Base-by-base conservation (phyloP, 2,329 filamentous ascomycete species). In the Stemphylium lycopersici region DNA sequence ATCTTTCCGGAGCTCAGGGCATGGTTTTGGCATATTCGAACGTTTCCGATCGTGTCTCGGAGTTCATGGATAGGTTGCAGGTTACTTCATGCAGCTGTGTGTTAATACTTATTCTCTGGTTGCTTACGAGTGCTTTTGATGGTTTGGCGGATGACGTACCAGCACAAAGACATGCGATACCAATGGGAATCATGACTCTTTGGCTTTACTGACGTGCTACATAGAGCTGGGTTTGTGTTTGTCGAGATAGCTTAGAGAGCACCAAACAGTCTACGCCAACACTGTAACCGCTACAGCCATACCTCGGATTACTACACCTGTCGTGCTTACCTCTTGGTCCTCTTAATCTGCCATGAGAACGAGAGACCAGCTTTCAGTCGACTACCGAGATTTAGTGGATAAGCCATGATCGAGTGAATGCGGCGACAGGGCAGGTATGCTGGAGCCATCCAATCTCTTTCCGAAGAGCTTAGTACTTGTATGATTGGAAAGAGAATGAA, bases 11-110 rank as follows among this genome's bases (percentile, higher is more conserved):
- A 41, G 56, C 47, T 52, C 50, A 55, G 48, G 29, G 39, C 40
- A 62, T 55, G 56, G 48, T 52, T 59, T 60, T 58, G 52, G 47
- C 55, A 52, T 38, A 40, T 53, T 45, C 51, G 33, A 55, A 48
- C 43, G 44, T 52, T 46, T 41, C 48, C 56, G 54, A 51, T 48
- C 47, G 48, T 47, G 52, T 55, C 52, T 56, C 46, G 63, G 59
- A 65, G 61, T 67, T 65, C 18, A 55, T 60, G 65, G 62, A 63
- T 55, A 55, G 60, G 60, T 56, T 62, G 57, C 57, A 55, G 42
- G 48, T 40, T 51, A 61, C 50, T 62, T 62, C 51, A 53, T 53
- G 56, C 58, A 62, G 56, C 60, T 66, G 50, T 66, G 50, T 65
- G 56, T 68, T 66, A 61, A 66, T 62, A 63, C 51, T 40, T 52